Conservation (phyloP, 208 protist genomes). For the Polymyxa betae region DNA sequence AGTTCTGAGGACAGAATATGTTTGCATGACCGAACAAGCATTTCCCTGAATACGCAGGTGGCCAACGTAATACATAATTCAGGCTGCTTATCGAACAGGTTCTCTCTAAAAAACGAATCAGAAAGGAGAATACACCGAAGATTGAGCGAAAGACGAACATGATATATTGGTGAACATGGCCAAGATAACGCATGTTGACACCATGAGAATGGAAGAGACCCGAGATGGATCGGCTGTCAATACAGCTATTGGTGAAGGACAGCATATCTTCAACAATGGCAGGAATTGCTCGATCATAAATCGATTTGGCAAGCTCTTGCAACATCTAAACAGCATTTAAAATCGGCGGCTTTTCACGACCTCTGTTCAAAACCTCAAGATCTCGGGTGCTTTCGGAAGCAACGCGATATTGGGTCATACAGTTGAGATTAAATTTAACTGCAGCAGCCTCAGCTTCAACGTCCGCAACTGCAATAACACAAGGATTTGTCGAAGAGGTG, state of each 20-base stretch:
- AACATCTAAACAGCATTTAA: neutral
- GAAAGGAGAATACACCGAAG: neutral
- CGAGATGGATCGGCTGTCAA: neutral
- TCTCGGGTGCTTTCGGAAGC: no score
- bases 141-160: neutral
- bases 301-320: neutral
- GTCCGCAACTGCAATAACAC: neutral
- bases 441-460: neutral
- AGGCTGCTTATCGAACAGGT: neutral
- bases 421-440: neutral
- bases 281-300: neutral
- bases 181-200: conserved; percentile 39
- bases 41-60: neutral
- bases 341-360: no score
- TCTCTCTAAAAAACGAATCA: neutral
- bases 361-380: no score
- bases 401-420: neutral
- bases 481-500: neutral
- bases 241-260: neutral
- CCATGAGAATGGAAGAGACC: neutral
- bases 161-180: neutral
- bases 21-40: neutral
- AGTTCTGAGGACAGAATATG: neutral
- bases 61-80: neutral
- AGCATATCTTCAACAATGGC: neutral